These are phyloP conservation scores for Vitis vinifera DNA, from an alignment of 164 flowering plant genomes.

Conservation along the genomic window DNA sequence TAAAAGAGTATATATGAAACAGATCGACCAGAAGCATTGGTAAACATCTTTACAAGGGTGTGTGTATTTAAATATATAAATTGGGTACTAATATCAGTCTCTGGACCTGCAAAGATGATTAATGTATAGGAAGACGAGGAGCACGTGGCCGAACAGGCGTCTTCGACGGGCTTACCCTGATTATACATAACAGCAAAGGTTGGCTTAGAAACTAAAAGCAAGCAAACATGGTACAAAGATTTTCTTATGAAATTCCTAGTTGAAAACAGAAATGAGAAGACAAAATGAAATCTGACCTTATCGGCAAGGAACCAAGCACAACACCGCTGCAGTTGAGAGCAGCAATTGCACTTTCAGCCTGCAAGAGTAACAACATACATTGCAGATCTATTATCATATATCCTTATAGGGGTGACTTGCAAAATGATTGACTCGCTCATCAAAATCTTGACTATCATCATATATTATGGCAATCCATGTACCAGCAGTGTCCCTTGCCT, in stretches of 20 bases:
- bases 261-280: no score
- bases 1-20: conserved; percentile 16
- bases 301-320: conserved; percentile 71
- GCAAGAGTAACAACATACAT: conserved; percentile 10
- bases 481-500: no score
- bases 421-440: no score
- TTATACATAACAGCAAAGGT: conserved; percentile 5
- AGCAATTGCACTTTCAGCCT: conserved; percentile 91
- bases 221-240: neutral
- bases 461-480: no score
- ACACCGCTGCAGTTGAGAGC: conserved; percentile 85
- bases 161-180: conserved; percentile 87
- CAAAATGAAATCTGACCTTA: conserved; percentile 37
- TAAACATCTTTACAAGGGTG: conserved; percentile 34
- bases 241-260: neutral
- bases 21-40: conserved; percentile 18
- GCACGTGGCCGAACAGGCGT: conserved; percentile 74
- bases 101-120: conserved; percentile 15
- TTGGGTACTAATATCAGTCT: conserved; percentile 11
- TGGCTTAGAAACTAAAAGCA: neutral
- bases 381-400: neutral
- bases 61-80: conserved; percentile 24
- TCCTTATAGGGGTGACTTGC: neutral
- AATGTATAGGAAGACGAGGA: conserved; percentile 52
- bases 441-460: no score